Evolutionary conservation across 208 protist genomes (phyloP), one percentile per base, ranked within the genome.

Genomic region (Phytomonas sp.): DNA sequence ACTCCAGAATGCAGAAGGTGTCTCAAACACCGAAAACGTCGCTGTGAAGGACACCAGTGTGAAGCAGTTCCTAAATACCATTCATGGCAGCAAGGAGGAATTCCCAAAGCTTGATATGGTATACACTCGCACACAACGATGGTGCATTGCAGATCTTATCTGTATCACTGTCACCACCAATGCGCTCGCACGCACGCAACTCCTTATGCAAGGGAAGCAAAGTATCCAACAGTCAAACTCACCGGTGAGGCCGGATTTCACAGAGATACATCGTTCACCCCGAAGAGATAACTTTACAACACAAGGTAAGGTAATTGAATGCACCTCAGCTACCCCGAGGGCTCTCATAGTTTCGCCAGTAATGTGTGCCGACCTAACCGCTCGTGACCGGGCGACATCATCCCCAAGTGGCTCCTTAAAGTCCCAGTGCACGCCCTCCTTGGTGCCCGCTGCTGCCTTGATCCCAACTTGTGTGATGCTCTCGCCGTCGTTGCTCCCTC

Each of bases 101-200:
- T 68, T 66, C 40, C 72, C 77, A 2, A 62, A 36, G n/a, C 74
- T 77, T n/a, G 63, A 67, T 29, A n/a, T 31, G 2, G 30, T 14
- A 14, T 69, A 60, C 14, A 42, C 67, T 66, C 71, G 70, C 32
- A 63, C 63, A 31, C 67, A 67, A 36, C 52, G 76, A 16, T 82
- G 77, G 74, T 71, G 67, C 29, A 77, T 72, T 64, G 70, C 69
- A 23, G 77, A 82, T 63, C 75, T 82, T 64, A 67, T 77, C 42
- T 73, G 77, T n/a, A 65, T 82, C 11, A 73, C 72, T 42, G 77
- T 77, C 61, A 70, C 73, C 14, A 33, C 74, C 66, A 70, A 82
- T 66, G 71, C 68, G 29, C 62, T 70, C 36, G 76, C 73, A 73
- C 74, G 74, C 34, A 37, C 42, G 23, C 65, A 56, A 56, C 45